Conservation (phyloP, 768 basidiomycete genomes). For the Saitozyma sp. region DNA sequence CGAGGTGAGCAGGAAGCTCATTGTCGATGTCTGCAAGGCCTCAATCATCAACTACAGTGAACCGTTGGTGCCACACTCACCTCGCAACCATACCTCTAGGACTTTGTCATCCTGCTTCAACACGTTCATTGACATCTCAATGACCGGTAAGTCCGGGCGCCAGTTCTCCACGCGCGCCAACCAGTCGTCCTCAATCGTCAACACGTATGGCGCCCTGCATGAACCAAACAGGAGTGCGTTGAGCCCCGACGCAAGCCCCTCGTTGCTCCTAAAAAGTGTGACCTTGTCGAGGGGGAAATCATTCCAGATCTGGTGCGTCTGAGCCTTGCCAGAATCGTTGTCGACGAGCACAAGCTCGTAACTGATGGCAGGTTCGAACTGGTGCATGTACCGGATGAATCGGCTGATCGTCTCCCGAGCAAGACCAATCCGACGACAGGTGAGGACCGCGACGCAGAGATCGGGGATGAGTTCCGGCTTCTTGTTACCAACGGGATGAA, state of each 20-base stretch:
- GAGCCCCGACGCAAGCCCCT: too few species aligned
- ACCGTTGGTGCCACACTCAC: too few species aligned
- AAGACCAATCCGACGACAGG: background rate
- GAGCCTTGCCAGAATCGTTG: background rate
- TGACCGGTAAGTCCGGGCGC: background rate
- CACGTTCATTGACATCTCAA: background rate
- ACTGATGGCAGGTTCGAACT: background rate
- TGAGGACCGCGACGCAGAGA: slow-evolving; percentile 1
- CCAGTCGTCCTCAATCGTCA: background rate
- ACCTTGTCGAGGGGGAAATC: background rate
- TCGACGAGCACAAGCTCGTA: background rate
- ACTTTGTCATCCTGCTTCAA: slow-evolving; percentile 1
- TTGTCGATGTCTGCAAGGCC: too few species aligned
- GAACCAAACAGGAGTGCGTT: too few species aligned
- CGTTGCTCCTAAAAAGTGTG: background rate
- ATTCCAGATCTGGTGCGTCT: background rate
- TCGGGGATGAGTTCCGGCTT: background rate
- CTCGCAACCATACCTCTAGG: background rate
- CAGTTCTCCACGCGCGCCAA: background rate
- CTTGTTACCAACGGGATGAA: background rate
- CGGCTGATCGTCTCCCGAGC: background rate
- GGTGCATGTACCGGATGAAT: background rate
- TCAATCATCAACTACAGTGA: too few species aligned
- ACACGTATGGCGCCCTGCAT: background rate
- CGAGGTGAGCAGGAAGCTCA: too few species aligned